Evolutionary conservation across 1,139 yeast species (phyloP).

Genomic region (Magnusiomyces sp.): DNA sequence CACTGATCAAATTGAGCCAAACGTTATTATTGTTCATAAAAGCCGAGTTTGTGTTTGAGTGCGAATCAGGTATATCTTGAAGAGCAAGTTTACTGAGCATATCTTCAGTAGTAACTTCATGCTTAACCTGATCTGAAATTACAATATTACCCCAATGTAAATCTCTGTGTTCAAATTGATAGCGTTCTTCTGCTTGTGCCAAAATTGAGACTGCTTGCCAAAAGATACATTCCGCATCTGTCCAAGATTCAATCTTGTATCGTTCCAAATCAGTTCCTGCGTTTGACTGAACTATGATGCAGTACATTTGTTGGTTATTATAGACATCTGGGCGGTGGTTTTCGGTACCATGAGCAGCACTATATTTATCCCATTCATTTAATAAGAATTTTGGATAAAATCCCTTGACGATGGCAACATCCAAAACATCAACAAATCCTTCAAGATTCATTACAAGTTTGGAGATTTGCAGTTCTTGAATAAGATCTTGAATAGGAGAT

Average conservation of each 20-base stretch:
- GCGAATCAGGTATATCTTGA: no score
- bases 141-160: constrained; percentile 55
- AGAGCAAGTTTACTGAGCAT: no score
- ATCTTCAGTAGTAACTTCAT: no score
- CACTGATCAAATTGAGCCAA: neutral
- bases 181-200: constrained; percentile 42
- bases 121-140: constrained; percentile 17
- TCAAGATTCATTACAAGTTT: constrained; percentile 31
- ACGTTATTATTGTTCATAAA: no score
- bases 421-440: constrained; percentile 38
- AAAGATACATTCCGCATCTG: constrained; percentile 44
- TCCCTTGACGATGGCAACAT: constrained; percentile 42
- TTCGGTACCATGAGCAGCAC: constrained; percentile 25
- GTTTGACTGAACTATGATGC: constrained; percentile 39
- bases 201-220: constrained; percentile 44
- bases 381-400: constrained; percentile 36
- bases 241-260: constrained; percentile 40
- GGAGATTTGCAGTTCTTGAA: constrained; percentile 42
- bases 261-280: constrained; percentile 44
- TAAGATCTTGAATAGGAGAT: constrained; percentile 36
- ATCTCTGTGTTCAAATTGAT: constrained; percentile 60
- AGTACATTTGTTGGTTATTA: constrained; percentile 35
- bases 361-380: constrained; percentile 39
- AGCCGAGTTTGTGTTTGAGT: no score
- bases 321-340: constrained; percentile 34